Conservation (phyloP, 2,329 filamentous ascomycete genomes). For the Corinectria fuckeliana region DNA sequence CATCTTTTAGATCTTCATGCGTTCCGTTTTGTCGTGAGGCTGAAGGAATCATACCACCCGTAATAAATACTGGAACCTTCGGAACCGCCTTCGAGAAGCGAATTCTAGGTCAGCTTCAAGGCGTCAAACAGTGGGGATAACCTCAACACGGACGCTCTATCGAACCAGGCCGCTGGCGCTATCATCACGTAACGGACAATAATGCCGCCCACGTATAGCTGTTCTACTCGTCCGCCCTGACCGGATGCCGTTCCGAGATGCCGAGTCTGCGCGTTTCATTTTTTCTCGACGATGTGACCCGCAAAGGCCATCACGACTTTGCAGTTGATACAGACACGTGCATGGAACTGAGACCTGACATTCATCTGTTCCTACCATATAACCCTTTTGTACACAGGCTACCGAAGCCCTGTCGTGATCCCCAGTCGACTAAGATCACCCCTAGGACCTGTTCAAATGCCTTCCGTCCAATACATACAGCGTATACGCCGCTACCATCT, state of each 20-base stretch:
- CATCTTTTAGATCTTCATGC: constrained; percentile 20
- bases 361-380: constrained; percentile 15
- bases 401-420: constrained; percentile 23
- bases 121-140: constrained; percentile 14
- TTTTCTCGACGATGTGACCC: background rate
- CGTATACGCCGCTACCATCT: constrained; percentile 26
- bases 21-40: constrained; percentile 2
- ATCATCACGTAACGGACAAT: constrained; percentile 6
- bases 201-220: constrained; percentile 6
- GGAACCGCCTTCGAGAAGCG: constrained; percentile 21
- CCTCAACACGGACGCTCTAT: constrained; percentile 20
- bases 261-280: constrained; percentile 7
- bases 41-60: constrained; percentile 15
- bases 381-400: constrained; percentile 22
- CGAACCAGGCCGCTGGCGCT: background rate
- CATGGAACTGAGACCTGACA: constrained; percentile 5
- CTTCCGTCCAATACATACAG: constrained; percentile 13
- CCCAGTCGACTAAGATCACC: constrained; percentile 13
- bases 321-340: background rate
- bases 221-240: constrained; percentile 4
- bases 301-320: constrained; percentile 1
- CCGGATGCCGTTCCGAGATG: constrained; percentile 11
- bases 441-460: constrained; percentile 11
- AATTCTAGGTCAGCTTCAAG: constrained; percentile 8
- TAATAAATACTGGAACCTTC: constrained; percentile 5